Evolutionary conservation across 2,329 filamentous ascomycete species (phyloP).

Genomic region (Dendryphion nanum): DNA sequence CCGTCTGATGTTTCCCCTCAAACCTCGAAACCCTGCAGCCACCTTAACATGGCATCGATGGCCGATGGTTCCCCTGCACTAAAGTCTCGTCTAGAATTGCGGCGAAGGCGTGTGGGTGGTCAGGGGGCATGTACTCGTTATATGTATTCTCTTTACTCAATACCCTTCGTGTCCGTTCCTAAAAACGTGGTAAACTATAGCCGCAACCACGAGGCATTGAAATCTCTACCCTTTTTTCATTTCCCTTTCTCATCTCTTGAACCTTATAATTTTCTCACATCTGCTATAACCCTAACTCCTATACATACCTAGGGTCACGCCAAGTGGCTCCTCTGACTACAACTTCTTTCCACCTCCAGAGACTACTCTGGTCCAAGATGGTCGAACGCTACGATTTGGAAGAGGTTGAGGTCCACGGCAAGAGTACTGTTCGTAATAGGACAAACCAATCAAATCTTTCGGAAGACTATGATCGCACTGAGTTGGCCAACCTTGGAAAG

Average conservation of each 20-base stretch:
- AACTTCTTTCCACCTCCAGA: background rate
- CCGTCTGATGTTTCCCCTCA: background rate
- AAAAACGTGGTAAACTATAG: conserved; percentile 1
- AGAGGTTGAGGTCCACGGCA: background rate
- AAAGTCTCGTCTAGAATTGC: background rate
- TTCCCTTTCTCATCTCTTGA: background rate
- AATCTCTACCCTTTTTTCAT: too few relatives aligned
- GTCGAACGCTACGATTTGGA: conserved; percentile 1
- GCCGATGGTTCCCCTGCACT: background rate
- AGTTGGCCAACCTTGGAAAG: conserved; percentile 3
- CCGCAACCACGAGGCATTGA: background rate
- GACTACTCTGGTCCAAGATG: conserved; percentile 1
- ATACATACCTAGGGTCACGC: background rate
- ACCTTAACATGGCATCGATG: too few relatives aligned
- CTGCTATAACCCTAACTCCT: background rate
- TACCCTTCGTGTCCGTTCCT: background rate
- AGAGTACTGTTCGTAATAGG: background rate
- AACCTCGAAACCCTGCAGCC: background rate
- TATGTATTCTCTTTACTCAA: conserved; percentile 1
- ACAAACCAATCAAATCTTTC: background rate
- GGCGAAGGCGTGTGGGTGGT: background rate
- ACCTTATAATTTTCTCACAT: background rate
- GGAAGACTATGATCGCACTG: background rate
- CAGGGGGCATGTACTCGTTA: background rate
- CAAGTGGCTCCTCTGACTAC: background rate